Evolutionary conservation across 768 basidiomycete genomes (phyloP), one percentile per base, ranked within the genome.

Genomic region (Leucocoprinus sp.): DNA sequence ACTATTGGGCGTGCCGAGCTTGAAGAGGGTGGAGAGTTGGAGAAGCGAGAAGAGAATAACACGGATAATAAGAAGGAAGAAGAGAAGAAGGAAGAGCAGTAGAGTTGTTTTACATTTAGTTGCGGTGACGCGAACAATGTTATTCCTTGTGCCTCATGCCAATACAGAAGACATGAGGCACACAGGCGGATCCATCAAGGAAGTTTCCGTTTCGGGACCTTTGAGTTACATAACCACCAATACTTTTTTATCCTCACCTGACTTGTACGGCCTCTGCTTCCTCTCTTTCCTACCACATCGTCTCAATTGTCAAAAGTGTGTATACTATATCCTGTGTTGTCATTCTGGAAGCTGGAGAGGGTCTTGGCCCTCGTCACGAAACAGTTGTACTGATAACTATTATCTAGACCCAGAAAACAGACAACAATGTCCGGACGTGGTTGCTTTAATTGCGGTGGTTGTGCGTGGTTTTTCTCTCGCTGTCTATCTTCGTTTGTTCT

Each of bases 401-500:
- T 34, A 23, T 50, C 36, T 44, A 50, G 57, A 37, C 55, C 48
- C 49, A 37, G 38, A 43, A 28, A 45, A 45, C 49, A 43, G 33
- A 44, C 50, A 8, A 37, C 38, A 50, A 80, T 78, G 76, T 72
- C 77, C 56, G 70, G 73, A 48, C 74, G 87, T 60, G 85, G 83
- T 65, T 91, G 88, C 65, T 91, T 84, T 60, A 90, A 88, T 65
- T 91, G 88, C 72, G 87, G 86, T 69, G 83, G 82, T 70, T 81
- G 87, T 86, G 76, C 78, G 84, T 87, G 63, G 71, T 68, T 54
- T 71, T 63, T 63, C 67, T 67, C 66, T 69, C 56, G 55, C 58
- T 59, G 52, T 18, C 28, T 31, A 42, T 52, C 50, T 27, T 27
- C 51, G 54, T 55, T 54, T 50, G 53, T 50, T 31, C 53, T 55